Conservation (phyloP, 441 rosid genomes). For the Macaranga tanarius region DNA sequence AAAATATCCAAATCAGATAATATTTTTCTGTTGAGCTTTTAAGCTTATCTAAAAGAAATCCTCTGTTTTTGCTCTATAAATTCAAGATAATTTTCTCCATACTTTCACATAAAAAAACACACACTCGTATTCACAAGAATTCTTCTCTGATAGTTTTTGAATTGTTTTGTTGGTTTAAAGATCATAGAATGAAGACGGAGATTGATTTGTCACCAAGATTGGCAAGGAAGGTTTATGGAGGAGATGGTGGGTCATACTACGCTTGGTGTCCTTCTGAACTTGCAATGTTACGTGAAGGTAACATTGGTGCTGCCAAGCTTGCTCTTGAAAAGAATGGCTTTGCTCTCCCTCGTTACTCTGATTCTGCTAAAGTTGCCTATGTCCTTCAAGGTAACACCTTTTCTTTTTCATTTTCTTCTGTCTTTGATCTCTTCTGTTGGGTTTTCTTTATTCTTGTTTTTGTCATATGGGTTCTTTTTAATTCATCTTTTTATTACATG, state of each 20-base stretch:
- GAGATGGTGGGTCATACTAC: conserved; percentile 71
- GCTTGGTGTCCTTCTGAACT: conserved; percentile 76
- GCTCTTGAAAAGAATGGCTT: conserved; percentile 70
- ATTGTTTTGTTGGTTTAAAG: too few species aligned
- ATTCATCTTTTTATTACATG: not conserved
- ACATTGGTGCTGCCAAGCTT: conserved; percentile 87
- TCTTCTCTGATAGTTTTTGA: too few species aligned
- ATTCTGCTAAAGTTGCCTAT: conserved; percentile 82
- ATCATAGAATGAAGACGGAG: conserved; percentile 40
- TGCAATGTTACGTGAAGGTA: conserved; percentile 68
- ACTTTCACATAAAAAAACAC: too few species aligned
- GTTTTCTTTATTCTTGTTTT: not conserved
- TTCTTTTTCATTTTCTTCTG: not conserved
- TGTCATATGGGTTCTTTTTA: too few species aligned
- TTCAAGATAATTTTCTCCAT: too few species aligned
- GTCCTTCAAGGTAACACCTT: conserved; percentile 66
- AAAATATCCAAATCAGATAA: too few species aligned
- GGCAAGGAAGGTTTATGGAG: conserved; percentile 58
- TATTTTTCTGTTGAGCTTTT: too few species aligned
- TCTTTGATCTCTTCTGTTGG: not conserved
- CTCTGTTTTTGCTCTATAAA: too few species aligned
- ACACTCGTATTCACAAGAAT: too few species aligned
- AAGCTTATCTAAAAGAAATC: too few species aligned
- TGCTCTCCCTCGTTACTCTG: conserved; percentile 79
- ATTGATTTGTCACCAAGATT: conserved; percentile 75